Percentiles rank a stretch among this genome's conserved stretches.
These are phyloP conservation scores for Coniferiporia sulphurascens DNA, from an alignment of 1,284 basidiomycete genomes.

Conservation along the genomic window DNA sequence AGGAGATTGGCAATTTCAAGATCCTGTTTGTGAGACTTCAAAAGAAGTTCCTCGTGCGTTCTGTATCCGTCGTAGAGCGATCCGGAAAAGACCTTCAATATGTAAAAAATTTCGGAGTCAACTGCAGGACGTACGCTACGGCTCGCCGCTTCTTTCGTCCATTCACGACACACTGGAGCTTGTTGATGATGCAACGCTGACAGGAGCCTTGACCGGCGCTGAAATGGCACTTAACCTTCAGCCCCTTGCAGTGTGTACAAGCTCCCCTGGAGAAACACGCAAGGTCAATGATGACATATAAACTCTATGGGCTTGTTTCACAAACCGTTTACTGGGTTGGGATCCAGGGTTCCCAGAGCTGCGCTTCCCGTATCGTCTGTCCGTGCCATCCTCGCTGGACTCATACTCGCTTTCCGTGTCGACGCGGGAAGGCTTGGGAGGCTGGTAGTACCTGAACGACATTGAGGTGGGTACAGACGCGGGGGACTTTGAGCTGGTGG, in stretches of 20 bases:
- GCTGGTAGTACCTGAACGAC: conserved; percentile 20
- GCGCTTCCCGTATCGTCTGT: background rate
- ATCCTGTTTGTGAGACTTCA: conserved; percentile 44
- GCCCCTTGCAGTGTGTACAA: conserved; percentile 17
- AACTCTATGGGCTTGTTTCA: background rate
- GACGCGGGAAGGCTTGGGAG: conserved; percentile 12
- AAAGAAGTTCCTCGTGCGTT: conserved; percentile 53
- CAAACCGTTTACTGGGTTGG: conserved; percentile 6
- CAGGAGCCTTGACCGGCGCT: conserved; percentile 39
- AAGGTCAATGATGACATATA: background rate
- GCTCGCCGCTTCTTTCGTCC: conserved; percentile 52
- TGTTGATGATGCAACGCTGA: conserved; percentile 40
- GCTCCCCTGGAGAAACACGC: conserved; percentile 7
- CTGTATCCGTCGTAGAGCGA: conserved; percentile 26
- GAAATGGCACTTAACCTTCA: conserved; percentile 46
- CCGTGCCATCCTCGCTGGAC: conserved; percentile 12
- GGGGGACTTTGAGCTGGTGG: conserved; percentile 3
- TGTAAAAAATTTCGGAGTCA: background rate
- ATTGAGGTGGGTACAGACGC: conserved; percentile 14
- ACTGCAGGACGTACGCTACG: conserved; percentile 39
- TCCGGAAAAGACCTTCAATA: background rate
- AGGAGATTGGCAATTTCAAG: conserved; percentile 43
- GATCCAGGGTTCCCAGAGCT: background rate
- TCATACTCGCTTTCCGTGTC: conserved; percentile 14
- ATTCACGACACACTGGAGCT: conserved; percentile 45